phyloP scores from a whole-genome alignment of 2,329 filamentous ascomycete species.

The Bimuria novae-zelandiae region DNA sequence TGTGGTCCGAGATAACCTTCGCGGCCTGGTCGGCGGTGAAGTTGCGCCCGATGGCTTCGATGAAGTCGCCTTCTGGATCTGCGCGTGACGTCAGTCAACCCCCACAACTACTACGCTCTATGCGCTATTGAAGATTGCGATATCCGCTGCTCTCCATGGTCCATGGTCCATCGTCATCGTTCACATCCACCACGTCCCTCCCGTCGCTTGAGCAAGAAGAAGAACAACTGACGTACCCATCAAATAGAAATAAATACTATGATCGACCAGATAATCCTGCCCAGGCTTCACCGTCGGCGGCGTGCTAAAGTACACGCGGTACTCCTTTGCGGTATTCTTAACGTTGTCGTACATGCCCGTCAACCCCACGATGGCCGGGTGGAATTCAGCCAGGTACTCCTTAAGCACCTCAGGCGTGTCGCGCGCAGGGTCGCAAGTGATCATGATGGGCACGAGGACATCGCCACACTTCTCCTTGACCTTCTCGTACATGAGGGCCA shows the following conservation, averaged over 20 bases:
- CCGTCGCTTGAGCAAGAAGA: no score
- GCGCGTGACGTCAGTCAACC: constrained; percentile 31
- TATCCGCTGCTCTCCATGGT: no score
- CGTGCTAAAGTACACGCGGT: constrained; percentile 96
- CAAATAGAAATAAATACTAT: constrained; percentile 99
- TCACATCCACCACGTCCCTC: no score
- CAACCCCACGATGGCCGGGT: constrained; percentile 80
- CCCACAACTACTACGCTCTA: no score
- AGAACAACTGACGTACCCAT: constrained; percentile 66
- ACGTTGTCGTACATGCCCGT: constrained; percentile 94
- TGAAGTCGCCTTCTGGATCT: constrained; percentile 97
- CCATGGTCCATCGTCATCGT: no score
- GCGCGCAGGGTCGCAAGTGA: constrained; percentile 92
- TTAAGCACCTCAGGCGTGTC: constrained; percentile 86
- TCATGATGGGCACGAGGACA: constrained; percentile 78
- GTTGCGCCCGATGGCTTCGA: constrained; percentile 93
- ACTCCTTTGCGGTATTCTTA: constrained; percentile 92
- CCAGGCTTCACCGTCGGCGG: constrained; percentile 85
- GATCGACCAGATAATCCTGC: constrained; percentile 96
- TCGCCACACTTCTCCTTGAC: constrained; percentile 56
- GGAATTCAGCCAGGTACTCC: constrained; percentile 88
- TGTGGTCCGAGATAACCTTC: constrained; percentile 81
- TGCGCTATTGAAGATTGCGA: no score
- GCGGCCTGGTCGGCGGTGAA: constrained; percentile 88
- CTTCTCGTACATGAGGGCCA: constrained; percentile 90